phyloP scores from a whole-genome alignment of 768 basidiomycete genomes.

The Gyrodon lividus region DNA sequence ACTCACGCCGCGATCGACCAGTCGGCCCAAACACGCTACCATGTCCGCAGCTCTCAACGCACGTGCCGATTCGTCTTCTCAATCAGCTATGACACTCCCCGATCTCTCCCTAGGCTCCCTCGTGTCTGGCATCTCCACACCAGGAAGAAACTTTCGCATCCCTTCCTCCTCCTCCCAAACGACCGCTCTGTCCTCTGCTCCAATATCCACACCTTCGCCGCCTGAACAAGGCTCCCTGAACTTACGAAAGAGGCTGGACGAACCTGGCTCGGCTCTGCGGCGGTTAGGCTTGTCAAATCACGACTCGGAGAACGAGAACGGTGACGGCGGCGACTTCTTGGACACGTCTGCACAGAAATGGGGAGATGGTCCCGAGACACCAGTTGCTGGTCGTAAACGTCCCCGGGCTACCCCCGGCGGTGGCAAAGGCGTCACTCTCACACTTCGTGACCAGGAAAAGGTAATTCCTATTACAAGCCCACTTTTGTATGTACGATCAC shows the following conservation, averaged over 20 bases:
- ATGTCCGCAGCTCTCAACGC: constrained; percentile 46
- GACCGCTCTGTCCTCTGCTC: constrained; percentile 52
- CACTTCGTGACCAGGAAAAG: constrained; percentile 95
- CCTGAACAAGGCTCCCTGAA: constrained; percentile 32
- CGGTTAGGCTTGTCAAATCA: constrained; percentile 34
- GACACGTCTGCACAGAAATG: constrained; percentile 55
- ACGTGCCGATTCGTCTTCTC: constrained; percentile 40
- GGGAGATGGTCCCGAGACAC: constrained; percentile 53
- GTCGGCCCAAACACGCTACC: no score
- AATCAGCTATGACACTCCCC: constrained; percentile 47
- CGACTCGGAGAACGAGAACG: constrained; percentile 38
- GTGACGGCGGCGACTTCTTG: constrained; percentile 44
- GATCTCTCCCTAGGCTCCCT: constrained; percentile 63
- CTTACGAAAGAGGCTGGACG: constrained; percentile 40
- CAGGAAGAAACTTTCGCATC: constrained; percentile 42
- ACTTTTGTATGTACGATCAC: background rate
- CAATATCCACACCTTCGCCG: constrained; percentile 51
- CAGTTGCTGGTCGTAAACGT: constrained; percentile 48
- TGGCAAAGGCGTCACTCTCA: constrained; percentile 51
- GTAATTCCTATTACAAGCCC: constrained; percentile 37
- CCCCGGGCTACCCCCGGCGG: constrained; percentile 27
- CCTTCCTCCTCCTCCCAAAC: constrained; percentile 52
- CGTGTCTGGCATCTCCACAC: constrained; percentile 52
- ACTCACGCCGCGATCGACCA: no score
- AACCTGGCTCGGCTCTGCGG: constrained; percentile 39